phyloP scores from a whole-genome alignment of 768 basidiomycete species.

The Rubroboletus pulcherrimus region DNA sequence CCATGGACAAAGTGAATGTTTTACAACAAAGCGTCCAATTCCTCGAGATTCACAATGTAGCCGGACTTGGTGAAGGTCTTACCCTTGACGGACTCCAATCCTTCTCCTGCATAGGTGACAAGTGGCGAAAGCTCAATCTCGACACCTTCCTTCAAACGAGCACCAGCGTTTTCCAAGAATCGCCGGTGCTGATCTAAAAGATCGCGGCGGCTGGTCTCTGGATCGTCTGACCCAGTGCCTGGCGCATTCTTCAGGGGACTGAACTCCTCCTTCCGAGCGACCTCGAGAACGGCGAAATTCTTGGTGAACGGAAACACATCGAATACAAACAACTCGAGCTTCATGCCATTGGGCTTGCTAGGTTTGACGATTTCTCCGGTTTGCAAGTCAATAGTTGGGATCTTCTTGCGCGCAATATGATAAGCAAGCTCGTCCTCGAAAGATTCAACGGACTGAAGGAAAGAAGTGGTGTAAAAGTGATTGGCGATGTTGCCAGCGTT shows the following conservation, averaged over 20 bases:
- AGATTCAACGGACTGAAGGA: conserved; percentile 69
- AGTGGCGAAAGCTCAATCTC: conserved; percentile 90
- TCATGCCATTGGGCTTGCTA: conserved; percentile 94
- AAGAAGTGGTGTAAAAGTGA: conserved; percentile 92
- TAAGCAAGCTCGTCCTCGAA: conserved; percentile 90
- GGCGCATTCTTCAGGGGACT: conserved; percentile 98
- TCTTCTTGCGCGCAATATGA: conserved; percentile 99
- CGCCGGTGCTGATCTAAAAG: conserved; percentile 82
- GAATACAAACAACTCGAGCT: conserved; percentile 97
- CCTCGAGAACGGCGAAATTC: conserved; percentile 83
- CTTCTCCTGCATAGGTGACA: conserved; percentile 91
- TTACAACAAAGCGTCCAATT: conserved; percentile 66
- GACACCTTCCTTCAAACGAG: conserved; percentile 61
- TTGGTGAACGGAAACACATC: conserved; percentile 95
- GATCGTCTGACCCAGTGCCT: conserved; percentile 85
- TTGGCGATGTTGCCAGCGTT: conserved; percentile 97
- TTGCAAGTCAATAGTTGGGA: conserved; percentile 71
- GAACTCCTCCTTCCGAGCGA: conserved; percentile 85
- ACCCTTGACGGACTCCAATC: conserved; percentile 73
- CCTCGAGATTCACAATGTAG: conserved; percentile 57
- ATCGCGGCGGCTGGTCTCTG: conserved; percentile 86
- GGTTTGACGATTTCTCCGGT: conserved; percentile 76
- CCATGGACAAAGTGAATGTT: conserved; percentile 5
- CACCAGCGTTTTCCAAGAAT: conserved; percentile 80
- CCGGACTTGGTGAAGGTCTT: conserved; percentile 77